Evolutionary conservation across 352 stramenopile genomes (phyloP), one percentile per base, ranked within the genome.

Genomic region (Phytophthora nicotianae): DNA sequence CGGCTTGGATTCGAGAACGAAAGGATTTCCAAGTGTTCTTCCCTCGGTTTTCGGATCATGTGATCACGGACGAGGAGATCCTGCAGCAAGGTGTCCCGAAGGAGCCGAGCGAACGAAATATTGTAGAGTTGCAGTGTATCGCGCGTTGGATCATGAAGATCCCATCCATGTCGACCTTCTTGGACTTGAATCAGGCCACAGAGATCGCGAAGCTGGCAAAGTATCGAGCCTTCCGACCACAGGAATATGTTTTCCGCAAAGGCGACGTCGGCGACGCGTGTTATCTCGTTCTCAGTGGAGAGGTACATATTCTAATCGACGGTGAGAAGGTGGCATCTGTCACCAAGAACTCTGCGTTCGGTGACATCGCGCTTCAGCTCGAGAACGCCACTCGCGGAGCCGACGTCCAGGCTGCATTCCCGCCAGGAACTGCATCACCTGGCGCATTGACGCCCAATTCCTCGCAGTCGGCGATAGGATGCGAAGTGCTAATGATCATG

Each of bases 21-120:
- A 91, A 91, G 42, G 82, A 91, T 56, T 89, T 91, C 51, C 82
- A 91, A 29, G 75, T 88, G 4, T 91, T 85, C 37, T 88, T 91
- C 37, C 79, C 82, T 41, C 72, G 78, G 4, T 91, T 81, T 50
- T 72, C 79, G 4, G 74, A 88, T n/a, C 73, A 75, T 21, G 74
- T 86, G 17, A 63, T 89, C 46, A 81, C 78, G 0, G 79, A 91
- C 49, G 82, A 91, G 19, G 79, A 91, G 54, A 86, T 89, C 38
- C 48, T 91, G 3, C 71, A 77, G 5, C 74, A 87, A 57, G 77
- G 77, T n/a, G 76, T 87, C 0, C 74, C 75, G 5, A 89, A 91
- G 26, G 74, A 88, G 9, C 82, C 82, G 2, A 70, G 43, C 14
- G 80, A 89, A 21, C 75, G 79, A 26, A 91, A 88, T 29, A 89